A percentile compares a stretch with the other conserved stretches of the same genome.
Evolutionary conservation across 768 basidiomycete species (phyloP).

Genomic region (Chalciporus sphaerocephalus): DNA sequence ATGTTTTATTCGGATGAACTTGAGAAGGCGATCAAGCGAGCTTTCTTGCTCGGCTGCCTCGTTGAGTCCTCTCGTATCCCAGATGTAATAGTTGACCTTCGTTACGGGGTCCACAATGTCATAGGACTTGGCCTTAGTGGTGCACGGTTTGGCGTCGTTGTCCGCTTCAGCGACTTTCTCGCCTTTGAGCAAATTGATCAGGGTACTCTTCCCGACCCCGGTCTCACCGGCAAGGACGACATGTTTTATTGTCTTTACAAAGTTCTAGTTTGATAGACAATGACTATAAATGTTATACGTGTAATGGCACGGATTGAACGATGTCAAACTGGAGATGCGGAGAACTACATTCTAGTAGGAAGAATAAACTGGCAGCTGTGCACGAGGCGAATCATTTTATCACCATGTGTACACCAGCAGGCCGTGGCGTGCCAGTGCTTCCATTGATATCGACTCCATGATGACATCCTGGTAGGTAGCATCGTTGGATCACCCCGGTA

Average conservation of each 20-base stretch:
- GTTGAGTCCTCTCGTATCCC: constrained; percentile 26
- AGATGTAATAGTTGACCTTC: constrained; percentile 11
- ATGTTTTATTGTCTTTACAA: constrained; percentile 6
- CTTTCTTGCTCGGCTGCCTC: constrained; percentile 11
- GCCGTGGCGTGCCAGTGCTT: constrained; percentile 4
- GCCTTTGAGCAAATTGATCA: constrained; percentile 25
- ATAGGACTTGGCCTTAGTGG: constrained; percentile 4
- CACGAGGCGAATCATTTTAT: not conserved
- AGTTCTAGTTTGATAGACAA: not conserved
- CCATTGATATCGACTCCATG: too few relatives aligned
- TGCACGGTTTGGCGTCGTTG: constrained; percentile 22
- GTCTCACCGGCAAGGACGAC: constrained; percentile 23
- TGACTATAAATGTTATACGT: not conserved
- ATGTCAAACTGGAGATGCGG: not conserved
- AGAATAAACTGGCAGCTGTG: not conserved
- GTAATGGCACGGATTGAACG: constrained; percentile 1
- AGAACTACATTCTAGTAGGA: not conserved
- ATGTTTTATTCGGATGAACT: not conserved
- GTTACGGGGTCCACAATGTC: constrained; percentile 3
- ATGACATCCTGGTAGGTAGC: too few relatives aligned
- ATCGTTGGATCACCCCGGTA: too few relatives aligned
- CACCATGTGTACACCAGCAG: constrained; percentile 19
- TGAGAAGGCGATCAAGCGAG: constrained; percentile 1
- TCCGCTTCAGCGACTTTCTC: constrained; percentile 7
- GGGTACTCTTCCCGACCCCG: constrained; percentile 26